phyloP scores from a whole-genome alignment of 75 land plant genomes.

The Cupressus sempervirens region DNA sequence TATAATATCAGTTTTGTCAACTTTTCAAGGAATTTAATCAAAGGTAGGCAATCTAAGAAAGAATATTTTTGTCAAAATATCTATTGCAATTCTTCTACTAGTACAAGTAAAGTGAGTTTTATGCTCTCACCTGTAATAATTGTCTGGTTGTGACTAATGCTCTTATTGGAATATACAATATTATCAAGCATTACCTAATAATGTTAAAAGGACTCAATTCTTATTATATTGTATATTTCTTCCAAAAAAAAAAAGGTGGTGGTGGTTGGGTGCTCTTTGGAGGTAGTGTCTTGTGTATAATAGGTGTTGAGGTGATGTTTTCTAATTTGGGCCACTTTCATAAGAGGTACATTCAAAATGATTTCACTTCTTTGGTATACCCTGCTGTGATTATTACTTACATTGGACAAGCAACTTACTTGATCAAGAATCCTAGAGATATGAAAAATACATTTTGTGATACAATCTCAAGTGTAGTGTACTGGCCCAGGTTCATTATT shows the following conservation, averaged over 20 bases:
- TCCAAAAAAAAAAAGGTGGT: slow-evolving; percentile 15
- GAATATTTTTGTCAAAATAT: slow-evolving; percentile 27
- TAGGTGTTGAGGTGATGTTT: slow-evolving; percentile 75
- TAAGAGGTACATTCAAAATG: slow-evolving; percentile 48
- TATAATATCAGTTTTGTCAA: too few species aligned
- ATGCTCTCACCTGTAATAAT: slow-evolving; percentile 50
- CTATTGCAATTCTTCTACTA: slow-evolving; percentile 28
- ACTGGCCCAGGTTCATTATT: slow-evolving; percentile 58
- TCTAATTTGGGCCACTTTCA: slow-evolving; percentile 70
- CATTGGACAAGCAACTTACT: slow-evolving; percentile 45
- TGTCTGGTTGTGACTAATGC: slow-evolving; percentile 39
- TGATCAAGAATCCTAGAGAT: slow-evolving; percentile 38
- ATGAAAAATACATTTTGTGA: slow-evolving; percentile 31
- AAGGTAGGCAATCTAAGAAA: too few species aligned
- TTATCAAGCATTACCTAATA: slow-evolving; percentile 25
- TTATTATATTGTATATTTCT: slow-evolving; percentile 35
- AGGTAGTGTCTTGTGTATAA: slow-evolving; percentile 41
- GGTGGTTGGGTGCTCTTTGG: slow-evolving; percentile 43
- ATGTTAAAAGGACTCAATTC: slow-evolving; percentile 46
- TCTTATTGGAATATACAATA: slow-evolving; percentile 46
- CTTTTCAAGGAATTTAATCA: too few species aligned
- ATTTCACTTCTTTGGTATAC: slow-evolving; percentile 33
- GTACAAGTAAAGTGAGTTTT: slow-evolving; percentile 44
- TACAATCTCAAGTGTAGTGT: slow-evolving; percentile 35
- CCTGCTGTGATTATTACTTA: slow-evolving; percentile 34